These are phyloP conservation scores for Pterula multifida DNA, from an alignment of 1,284 basidiomycete genomes.

Conservation along the genomic window DNA sequence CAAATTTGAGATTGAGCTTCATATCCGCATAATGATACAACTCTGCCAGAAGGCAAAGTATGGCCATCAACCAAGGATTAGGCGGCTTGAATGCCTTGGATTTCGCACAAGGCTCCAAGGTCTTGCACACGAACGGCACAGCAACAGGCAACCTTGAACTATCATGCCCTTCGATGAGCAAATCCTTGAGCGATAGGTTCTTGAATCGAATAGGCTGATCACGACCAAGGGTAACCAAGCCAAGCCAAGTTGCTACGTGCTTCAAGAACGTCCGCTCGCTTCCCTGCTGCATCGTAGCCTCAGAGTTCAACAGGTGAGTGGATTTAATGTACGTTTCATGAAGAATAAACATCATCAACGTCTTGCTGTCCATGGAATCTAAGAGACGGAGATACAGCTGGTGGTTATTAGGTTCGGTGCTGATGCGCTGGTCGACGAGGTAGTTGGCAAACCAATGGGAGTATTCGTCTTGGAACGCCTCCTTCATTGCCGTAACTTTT, in stretches of 20 bases:
- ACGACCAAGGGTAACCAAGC: conserved; percentile 84
- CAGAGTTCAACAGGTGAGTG: conserved; percentile 79
- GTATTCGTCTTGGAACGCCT: conserved; percentile 70
- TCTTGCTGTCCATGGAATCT: conserved; percentile 63
- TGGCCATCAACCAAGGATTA: conserved; percentile 97
- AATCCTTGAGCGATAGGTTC: conserved; percentile 92
- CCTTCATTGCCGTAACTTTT: conserved; percentile 77
- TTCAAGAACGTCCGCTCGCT: conserved; percentile 85
- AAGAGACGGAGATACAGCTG: conserved; percentile 90
- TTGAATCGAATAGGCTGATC: conserved; percentile 89
- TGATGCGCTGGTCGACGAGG: conserved; percentile 91
- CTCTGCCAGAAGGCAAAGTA: conserved; percentile 86
- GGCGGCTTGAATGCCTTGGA: conserved; percentile 92
- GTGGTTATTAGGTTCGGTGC: conserved; percentile 96
- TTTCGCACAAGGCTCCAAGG: conserved; percentile 81
- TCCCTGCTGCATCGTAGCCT: conserved; percentile 77
- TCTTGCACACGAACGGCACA: conserved; percentile 98
- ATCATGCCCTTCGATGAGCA: conserved; percentile 93
- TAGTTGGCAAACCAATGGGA: conserved; percentile 97
- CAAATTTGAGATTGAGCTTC: conserved; percentile 96
- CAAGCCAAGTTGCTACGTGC: conserved; percentile 94
- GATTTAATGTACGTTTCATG: conserved; percentile 93
- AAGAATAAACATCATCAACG: conserved; percentile 67
- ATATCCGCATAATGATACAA: conserved; percentile 95
- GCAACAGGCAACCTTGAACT: conserved; percentile 86